Conservation (phyloP, 257 asterid genomes). For the Pogostemon cablin region DNA sequence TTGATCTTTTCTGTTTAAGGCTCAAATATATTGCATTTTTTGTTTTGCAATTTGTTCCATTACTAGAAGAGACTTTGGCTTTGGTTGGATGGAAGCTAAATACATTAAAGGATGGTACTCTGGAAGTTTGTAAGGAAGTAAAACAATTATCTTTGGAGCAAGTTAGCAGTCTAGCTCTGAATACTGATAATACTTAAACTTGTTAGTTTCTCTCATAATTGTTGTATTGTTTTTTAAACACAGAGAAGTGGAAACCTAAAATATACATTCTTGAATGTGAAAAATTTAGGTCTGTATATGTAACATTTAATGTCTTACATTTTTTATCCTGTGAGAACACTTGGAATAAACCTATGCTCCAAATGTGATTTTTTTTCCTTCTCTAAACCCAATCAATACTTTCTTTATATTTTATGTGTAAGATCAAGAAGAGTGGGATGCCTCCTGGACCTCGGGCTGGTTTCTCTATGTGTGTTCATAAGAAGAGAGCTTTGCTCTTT, state of each 20-base stretch:
- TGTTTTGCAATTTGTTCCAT: no score
- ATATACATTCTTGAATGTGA: slow-evolving; percentile 21
- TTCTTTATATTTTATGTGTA: slow-evolving; percentile 30
- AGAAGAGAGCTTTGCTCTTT: slow-evolving; percentile 89
- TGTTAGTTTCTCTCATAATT: slow-evolving; percentile 2
- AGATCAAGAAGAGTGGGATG: slow-evolving; percentile 97
- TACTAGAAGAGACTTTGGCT: no score
- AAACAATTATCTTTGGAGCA: slow-evolving; percentile 17
- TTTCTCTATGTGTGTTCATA: slow-evolving; percentile 90
- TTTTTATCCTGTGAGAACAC: neutral
- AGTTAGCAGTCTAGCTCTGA: neutral
- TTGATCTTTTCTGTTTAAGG: no score
- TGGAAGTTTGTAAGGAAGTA: slow-evolving; percentile 17
- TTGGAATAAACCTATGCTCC: slow-evolving; percentile 19
- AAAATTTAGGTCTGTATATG: neutral
- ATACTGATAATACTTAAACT: slow-evolving; percentile 1
- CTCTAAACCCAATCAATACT: slow-evolving; percentile 11
- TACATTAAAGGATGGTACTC: neutral
- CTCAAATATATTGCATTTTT: no score
- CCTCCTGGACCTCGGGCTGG: slow-evolving; percentile 99
- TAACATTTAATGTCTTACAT: neutral
- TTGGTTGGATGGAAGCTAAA: no score
- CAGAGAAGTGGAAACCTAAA: neutral
- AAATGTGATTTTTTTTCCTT: slow-evolving; percentile 1
- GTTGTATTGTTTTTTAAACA: neutral